Evolutionary conservation across 768 basidiomycete species (phyloP).

Genomic region (Erythrobasidium yunnanense): DNA sequence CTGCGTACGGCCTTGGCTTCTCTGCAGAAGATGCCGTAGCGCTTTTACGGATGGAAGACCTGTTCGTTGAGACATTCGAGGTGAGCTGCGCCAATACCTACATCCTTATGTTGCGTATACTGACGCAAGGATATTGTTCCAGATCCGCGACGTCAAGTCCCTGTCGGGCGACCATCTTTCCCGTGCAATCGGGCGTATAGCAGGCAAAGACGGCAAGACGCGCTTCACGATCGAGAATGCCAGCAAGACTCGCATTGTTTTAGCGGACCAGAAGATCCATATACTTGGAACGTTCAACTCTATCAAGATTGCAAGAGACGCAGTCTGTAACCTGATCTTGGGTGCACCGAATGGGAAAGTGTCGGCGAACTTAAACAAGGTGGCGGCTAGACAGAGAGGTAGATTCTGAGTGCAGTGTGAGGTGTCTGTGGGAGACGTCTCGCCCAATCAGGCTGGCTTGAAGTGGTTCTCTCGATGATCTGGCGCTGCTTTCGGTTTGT

Average conservation of each 20-base stretch:
- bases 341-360: slow-evolving; percentile 93
- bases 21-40: slow-evolving; percentile 97
- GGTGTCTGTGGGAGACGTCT: too few species aligned
- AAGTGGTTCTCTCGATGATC: too few species aligned
- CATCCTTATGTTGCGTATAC: too few species aligned
- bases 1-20: slow-evolving; percentile 87
- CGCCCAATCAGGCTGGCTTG: too few species aligned
- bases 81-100: neutral
- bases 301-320: slow-evolving; percentile 93
- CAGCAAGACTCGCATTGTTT: slow-evolving; percentile 89
- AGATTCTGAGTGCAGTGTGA: neutral
- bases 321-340: slow-evolving; percentile 77
- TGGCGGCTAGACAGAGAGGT: slow-evolving; percentile 13
- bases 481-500: too few species aligned
- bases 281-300: slow-evolving; percentile 98
- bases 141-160: slow-evolving; percentile 98
- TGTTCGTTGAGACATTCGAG: slow-evolving; percentile 63
- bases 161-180: slow-evolving; percentile 94
- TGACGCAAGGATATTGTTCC: slow-evolving; percentile 58
- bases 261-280: slow-evolving; percentile 96
- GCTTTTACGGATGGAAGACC: slow-evolving; percentile 83
- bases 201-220: slow-evolving; percentile 95
- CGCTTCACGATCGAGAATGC: slow-evolving; percentile 98
- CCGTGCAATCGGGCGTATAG: slow-evolving; percentile 98
- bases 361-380: slow-evolving; percentile 37